Conservation (phyloP, 306 rosid genomes). For the Malus sieversii region DNA sequence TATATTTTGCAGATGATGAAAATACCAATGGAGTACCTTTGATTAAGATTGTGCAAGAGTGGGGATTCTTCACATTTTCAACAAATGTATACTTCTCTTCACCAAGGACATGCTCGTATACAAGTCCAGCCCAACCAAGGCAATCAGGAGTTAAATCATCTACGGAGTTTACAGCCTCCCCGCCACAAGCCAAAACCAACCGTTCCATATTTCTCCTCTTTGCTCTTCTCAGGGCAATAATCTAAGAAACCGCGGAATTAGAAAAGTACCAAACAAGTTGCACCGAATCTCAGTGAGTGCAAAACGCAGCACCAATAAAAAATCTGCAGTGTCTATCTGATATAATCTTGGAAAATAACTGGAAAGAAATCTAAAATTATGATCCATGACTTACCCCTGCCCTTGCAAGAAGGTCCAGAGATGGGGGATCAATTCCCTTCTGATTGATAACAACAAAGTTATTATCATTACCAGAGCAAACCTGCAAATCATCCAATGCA, state of each 20-base stretch:
- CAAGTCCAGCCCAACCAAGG: constrained; percentile 99
- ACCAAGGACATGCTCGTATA: constrained; percentile 92
- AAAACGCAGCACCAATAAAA: background rate
- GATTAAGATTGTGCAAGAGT: constrained; percentile 90
- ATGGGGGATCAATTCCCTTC: constrained; percentile 97
- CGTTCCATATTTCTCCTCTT: constrained; percentile 99
- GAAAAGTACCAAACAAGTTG: background rate
- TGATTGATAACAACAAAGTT: constrained; percentile 83
- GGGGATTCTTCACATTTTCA: constrained; percentile 88
- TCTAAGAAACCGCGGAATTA: constrained; percentile 28
- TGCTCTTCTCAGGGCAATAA: constrained; percentile 94
- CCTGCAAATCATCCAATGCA: constrained; percentile 36
- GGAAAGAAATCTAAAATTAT: background rate
- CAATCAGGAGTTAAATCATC: constrained; percentile 84
- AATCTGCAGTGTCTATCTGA: background rate
- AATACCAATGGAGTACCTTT: constrained; percentile 49
- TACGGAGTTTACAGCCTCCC: constrained; percentile 90
- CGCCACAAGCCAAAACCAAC: constrained; percentile 97
- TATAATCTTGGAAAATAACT: background rate
- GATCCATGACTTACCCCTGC: constrained; percentile 67
- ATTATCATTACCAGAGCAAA: constrained; percentile 69
- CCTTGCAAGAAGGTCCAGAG: constrained; percentile 89
- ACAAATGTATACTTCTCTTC: constrained; percentile 94
- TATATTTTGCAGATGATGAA: background rate
- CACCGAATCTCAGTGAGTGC: background rate